These are phyloP conservation scores for Cyathus striatus DNA, from an alignment of 768 basidiomycete species.

Conservation along the genomic window DNA sequence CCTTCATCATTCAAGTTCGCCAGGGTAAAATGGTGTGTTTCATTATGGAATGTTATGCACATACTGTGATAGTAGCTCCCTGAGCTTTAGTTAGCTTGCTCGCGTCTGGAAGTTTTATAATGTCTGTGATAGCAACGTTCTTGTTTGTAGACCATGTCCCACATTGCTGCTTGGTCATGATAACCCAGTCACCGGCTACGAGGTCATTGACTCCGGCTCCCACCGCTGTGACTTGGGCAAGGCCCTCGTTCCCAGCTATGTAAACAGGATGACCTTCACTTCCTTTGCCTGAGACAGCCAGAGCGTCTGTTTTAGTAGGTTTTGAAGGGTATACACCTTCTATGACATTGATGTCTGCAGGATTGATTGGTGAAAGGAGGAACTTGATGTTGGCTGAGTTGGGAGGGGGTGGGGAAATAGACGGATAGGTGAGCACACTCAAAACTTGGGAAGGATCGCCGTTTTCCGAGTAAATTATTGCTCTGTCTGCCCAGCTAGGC, in stretches of 20 bases:
- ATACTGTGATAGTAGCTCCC: constrained; percentile 73
- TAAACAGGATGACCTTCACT: constrained; percentile 35
- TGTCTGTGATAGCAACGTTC: constrained; percentile 48
- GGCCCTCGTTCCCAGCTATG: constrained; percentile 74
- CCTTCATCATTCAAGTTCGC: constrained; percentile 33
- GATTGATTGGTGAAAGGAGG: constrained; percentile 73
- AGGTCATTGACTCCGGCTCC: constrained; percentile 49
- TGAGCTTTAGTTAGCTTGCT: constrained; percentile 48
- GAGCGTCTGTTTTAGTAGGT: constrained; percentile 34
- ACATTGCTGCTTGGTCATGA: constrained; percentile 61
- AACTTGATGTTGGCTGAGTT: constrained; percentile 60
- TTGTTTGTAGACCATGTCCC: constrained; percentile 70
- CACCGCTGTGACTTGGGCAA: constrained; percentile 60
- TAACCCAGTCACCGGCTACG: constrained; percentile 63
- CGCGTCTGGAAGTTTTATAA: constrained; percentile 53
- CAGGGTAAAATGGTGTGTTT: too few species aligned
- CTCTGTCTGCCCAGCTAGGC: constrained; percentile 39
- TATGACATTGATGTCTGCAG: constrained; percentile 76
- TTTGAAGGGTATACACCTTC: constrained; percentile 79
- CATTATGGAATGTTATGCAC: constrained; percentile 10
- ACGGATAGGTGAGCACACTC: constrained; percentile 42
- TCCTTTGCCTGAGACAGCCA: constrained; percentile 26
- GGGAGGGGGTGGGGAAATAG: constrained; percentile 48
- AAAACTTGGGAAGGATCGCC: constrained; percentile 66
- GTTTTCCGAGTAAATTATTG: constrained; percentile 55